phyloP scores from a whole-genome alignment of 2,329 filamentous ascomycete genomes.

The Claviceps lovelessii region DNA sequence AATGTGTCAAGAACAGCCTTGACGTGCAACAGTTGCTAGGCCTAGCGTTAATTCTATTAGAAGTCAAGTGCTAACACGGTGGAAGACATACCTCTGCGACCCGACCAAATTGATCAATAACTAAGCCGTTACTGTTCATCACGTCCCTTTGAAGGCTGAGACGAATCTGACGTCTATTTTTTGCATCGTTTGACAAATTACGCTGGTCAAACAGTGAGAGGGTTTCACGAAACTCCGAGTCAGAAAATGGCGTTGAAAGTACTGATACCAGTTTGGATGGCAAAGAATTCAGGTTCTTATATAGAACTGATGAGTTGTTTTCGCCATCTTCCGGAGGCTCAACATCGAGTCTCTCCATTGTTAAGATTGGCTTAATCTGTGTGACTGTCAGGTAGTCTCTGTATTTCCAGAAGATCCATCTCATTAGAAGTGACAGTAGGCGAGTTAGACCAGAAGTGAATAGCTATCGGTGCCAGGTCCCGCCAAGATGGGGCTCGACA shows the following conservation, averaged over 20 bases:
- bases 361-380: neutral
- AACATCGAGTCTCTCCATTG: neutral
- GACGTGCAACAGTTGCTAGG: constrained; percentile 73
- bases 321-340: neutral
- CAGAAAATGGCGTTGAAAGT: constrained; percentile 82
- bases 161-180: constrained; percentile 64
- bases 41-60: constrained; percentile 14
- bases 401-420: too few species aligned
- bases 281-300: constrained; percentile 44
- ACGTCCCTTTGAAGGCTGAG: constrained; percentile 82
- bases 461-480: too few species aligned
- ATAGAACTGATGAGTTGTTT: neutral
- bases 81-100: constrained; percentile 60
- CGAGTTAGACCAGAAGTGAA: too few species aligned
- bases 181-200: constrained; percentile 56
- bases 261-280: constrained; percentile 72
- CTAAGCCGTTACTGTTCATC: constrained; percentile 79
- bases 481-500: too few species aligned
- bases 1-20: constrained; percentile 63
- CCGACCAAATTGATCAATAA: constrained; percentile 74
- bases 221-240: constrained; percentile 79
- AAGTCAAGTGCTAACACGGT: neutral
- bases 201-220: constrained; percentile 63
- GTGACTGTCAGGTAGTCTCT: too few species aligned
- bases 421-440: too few species aligned